Evolutionary conservation across 1,139 yeast species (phyloP).

Genomic region (Blastobotrys persicus): DNA sequence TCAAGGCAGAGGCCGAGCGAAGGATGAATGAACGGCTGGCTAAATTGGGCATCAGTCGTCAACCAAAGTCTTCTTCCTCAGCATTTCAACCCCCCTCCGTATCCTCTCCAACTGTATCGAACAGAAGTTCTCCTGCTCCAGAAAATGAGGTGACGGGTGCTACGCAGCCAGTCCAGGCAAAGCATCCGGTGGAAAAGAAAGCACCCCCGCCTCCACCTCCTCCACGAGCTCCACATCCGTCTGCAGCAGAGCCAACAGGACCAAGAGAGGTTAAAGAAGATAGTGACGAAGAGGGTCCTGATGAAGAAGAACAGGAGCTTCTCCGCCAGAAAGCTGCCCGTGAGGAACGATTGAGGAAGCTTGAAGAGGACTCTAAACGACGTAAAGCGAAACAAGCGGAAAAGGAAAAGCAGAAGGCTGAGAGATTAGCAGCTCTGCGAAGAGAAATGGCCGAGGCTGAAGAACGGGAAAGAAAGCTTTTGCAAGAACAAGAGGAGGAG

Average conservation of each 20-base stretch:
- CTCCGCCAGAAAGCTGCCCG: slow-evolving; percentile 46
- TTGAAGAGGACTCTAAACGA: slow-evolving; percentile 29
- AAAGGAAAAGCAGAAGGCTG: slow-evolving; percentile 49
- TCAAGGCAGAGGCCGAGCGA: slow-evolving; percentile 87
- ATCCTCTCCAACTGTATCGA: neutral
- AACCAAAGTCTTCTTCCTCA: slow-evolving; percentile 22
- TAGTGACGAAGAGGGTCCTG: slow-evolving; percentile 28
- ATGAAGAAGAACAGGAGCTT: slow-evolving; percentile 48
- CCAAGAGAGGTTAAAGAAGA: slow-evolving; percentile 9
- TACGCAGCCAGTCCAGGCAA: slow-evolving; percentile 20
- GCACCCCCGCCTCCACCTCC: slow-evolving; percentile 21
- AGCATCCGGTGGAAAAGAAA: slow-evolving; percentile 13
- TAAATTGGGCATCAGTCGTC: slow-evolving; percentile 68
- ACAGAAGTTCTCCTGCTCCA: neutral
- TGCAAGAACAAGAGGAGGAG: slow-evolving; percentile 35
- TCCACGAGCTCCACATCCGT: slow-evolving; percentile 12
- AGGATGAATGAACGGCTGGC: slow-evolving; percentile 89
- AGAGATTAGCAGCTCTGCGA: slow-evolving; percentile 55
- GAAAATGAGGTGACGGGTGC: slow-evolving; percentile 8
- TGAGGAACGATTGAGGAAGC: slow-evolving; percentile 30
- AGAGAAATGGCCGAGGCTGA: slow-evolving; percentile 61
- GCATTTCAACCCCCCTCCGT: slow-evolving; percentile 10
- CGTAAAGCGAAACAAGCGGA: slow-evolving; percentile 19
- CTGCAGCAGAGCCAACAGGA: slow-evolving; percentile 19
- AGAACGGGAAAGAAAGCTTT: slow-evolving; percentile 40